Evolutionary conservation across 345 rosid genomes (phyloP).

Genomic region (Aquilaria yunnanensis): DNA sequence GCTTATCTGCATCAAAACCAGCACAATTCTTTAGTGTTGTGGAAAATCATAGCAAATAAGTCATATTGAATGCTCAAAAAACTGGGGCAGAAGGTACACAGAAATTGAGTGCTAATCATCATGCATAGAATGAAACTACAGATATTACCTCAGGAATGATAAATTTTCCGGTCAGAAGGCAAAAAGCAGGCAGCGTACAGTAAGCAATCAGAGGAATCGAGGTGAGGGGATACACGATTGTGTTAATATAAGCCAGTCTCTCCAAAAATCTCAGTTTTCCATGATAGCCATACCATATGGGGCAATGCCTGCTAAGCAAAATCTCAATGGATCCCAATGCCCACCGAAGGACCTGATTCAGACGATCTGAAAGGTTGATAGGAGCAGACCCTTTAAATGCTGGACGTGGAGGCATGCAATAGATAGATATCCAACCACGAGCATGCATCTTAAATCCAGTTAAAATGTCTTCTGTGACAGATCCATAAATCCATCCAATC

Average conservation of each 20-base stretch:
- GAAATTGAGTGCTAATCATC: neutral
- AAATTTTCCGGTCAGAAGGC: constrained; percentile 89
- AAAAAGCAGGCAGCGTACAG: constrained; percentile 91
- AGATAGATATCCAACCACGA: constrained; percentile 97
- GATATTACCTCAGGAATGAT: constrained; percentile 86
- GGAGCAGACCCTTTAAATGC: constrained; percentile 99
- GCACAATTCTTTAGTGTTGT: neutral
- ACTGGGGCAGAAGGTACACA: neutral
- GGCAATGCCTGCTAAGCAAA: constrained; percentile 97
- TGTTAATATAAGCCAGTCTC: constrained; percentile 92
- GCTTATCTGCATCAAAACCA: constrained; percentile 67
- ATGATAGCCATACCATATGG: constrained; percentile 95
- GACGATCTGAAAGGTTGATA: constrained; percentile 98
- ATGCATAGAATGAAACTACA: neutral
- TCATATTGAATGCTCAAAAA: neutral
- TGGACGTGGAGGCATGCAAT: constrained; percentile 99
- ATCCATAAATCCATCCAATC: constrained; percentile 99
- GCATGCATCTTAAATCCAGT: constrained; percentile 99
- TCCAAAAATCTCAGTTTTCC: constrained; percentile 81
- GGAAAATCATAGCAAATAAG: neutral
- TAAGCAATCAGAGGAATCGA: constrained; percentile 91
- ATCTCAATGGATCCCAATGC: constrained; percentile 97
- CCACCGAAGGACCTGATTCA: constrained; percentile 99
- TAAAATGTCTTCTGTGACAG: constrained; percentile 98
- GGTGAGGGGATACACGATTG: constrained; percentile 94